Conservation (phyloP, 2,329 filamentous ascomycete genomes). For the Hypomyces perniciosus region DNA sequence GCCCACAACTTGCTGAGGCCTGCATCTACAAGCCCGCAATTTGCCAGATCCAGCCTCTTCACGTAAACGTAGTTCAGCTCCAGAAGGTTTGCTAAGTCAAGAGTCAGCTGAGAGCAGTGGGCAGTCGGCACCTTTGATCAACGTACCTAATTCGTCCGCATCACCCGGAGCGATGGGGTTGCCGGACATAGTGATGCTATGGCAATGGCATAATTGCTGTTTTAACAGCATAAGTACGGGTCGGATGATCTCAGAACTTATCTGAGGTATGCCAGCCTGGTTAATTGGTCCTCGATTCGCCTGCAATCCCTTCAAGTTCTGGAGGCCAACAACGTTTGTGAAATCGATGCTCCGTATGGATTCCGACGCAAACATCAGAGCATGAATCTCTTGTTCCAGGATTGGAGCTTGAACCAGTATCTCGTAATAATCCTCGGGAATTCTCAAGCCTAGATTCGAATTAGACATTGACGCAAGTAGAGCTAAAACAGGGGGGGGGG, state of each 20-base stretch:
- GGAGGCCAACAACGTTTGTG: slow-evolving; percentile 35
- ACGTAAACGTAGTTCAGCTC: slow-evolving; percentile 33
- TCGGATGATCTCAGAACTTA: slow-evolving; percentile 37
- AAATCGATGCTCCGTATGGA: slow-evolving; percentile 50
- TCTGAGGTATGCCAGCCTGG: slow-evolving; percentile 17
- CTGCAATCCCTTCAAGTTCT: slow-evolving; percentile 17
- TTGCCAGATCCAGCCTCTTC: slow-evolving; percentile 44
- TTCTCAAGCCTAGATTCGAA: slow-evolving; percentile 34
- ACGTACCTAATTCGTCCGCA: slow-evolving; percentile 43
- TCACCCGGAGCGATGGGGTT: slow-evolving; percentile 43
- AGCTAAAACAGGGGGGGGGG: neutral
- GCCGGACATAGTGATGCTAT: slow-evolving; percentile 44
- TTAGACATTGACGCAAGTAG: neutral
- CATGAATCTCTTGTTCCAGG: slow-evolving; percentile 51
- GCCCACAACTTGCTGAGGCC: slow-evolving; percentile 44
- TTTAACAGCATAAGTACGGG: slow-evolving; percentile 46
- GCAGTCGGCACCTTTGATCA: neutral
- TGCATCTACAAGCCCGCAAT: slow-evolving; percentile 45
- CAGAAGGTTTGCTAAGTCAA: slow-evolving; percentile 25
- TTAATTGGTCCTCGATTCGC: slow-evolving; percentile 21
- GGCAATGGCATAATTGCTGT: slow-evolving; percentile 42
- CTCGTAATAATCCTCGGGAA: slow-evolving; percentile 43
- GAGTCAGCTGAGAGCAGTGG: neutral
- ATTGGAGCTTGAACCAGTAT: slow-evolving; percentile 44
- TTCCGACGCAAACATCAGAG: slow-evolving; percentile 49